These are phyloP conservation scores for Bolboschoenoplectus hybrid DNA, from an alignment of 202 grass and related monocot genomes.

Conservation along the genomic window DNA sequence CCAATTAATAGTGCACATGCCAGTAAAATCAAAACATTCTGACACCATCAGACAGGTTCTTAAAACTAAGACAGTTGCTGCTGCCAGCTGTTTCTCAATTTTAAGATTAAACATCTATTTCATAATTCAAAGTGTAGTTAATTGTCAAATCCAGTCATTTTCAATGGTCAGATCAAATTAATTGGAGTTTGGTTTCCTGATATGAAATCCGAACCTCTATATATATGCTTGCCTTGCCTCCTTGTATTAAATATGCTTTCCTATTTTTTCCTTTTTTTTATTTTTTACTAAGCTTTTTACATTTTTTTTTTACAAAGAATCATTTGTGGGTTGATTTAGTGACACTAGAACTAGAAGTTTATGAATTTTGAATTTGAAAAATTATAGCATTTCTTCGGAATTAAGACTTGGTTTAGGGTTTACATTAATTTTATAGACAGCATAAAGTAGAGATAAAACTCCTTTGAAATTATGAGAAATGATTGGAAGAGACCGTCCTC, in stretches of 20 bases:
- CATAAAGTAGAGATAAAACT: background rate
- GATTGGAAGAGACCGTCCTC: background rate
- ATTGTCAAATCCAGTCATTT: slow-evolving; percentile 15
- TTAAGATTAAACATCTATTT: slow-evolving; percentile 3
- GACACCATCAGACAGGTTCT: background rate
- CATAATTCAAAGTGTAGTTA: slow-evolving; percentile 22
- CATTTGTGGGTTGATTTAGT: background rate
- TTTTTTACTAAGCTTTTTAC: background rate
- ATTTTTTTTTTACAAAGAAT: background rate
- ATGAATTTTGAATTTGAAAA: background rate
- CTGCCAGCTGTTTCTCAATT: background rate
- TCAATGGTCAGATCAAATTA: slow-evolving; percentile 26
- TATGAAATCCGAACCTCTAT: background rate
- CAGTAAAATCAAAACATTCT: no score
- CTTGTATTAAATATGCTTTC: background rate
- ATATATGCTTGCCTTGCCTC: no score
- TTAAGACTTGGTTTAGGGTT: no score
- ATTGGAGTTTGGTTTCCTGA: background rate
- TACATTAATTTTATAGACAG: no score
- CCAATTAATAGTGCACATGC: no score
- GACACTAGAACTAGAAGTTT: background rate
- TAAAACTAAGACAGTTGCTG: background rate
- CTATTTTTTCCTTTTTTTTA: background rate
- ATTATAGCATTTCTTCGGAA: background rate
- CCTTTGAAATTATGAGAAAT: background rate